Conservation (phyloP, 805 yeast genomes). For the Sugiyamaella lignohabitans region DNA sequence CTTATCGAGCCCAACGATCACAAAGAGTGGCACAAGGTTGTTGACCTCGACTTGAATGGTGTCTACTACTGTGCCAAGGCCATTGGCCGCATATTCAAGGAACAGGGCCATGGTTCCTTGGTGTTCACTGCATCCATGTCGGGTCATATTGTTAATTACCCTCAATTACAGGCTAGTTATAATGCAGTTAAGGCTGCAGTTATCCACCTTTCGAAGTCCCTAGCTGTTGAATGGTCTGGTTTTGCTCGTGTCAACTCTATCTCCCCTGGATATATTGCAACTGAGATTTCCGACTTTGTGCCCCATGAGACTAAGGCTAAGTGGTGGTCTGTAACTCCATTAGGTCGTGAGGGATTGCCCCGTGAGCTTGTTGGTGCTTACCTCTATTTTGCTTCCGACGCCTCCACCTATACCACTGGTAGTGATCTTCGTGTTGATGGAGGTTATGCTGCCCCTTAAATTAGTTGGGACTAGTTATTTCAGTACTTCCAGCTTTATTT, state of each 20-base stretch:
- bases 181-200: constrained; percentile 85
- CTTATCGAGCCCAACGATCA: constrained; percentile 44
- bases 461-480: not conserved
- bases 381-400: constrained; percentile 72
- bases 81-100: constrained; percentile 64
- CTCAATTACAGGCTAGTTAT: constrained; percentile 81
- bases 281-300: constrained; percentile 52
- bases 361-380: constrained; percentile 75
- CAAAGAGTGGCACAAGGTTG: constrained; percentile 62
- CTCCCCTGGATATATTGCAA: constrained; percentile 80
- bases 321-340: constrained; percentile 52
- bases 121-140: constrained; percentile 87
- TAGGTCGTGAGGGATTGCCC: constrained; percentile 71
- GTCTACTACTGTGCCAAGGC: constrained; percentile 73
- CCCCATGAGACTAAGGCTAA: constrained; percentile 39
- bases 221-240: constrained; percentile 85
- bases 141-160: constrained; percentile 79
- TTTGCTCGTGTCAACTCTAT: constrained; percentile 80
- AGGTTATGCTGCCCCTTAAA: constrained; percentile 53
- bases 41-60: constrained; percentile 72
- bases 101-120: constrained; percentile 70
- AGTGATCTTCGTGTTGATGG: constrained; percentile 74
- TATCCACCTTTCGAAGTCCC: constrained; percentile 64
- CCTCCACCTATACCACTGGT: constrained; percentile 75
- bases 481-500: too few relatives aligned